Conservation (phyloP, 192 early-diverging fungal genomes). For the Lunasporangiospora selenospora region DNA sequence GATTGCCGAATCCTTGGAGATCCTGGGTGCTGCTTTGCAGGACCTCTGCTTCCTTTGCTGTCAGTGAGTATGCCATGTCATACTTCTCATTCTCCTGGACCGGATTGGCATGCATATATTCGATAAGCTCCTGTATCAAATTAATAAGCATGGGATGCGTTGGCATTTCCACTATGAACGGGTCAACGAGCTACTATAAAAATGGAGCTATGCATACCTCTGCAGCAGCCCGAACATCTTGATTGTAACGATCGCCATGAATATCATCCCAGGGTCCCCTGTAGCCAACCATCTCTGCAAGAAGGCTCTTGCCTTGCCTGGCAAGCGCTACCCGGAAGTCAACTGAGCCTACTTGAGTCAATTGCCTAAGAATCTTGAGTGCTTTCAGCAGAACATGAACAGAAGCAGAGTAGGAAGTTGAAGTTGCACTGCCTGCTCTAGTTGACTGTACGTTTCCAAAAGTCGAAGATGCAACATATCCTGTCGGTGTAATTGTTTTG, state of each 20-base stretch:
- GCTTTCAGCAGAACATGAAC: conserved; percentile 36
- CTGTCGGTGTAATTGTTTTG: conserved; percentile 19
- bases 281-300: conserved; percentile 28
- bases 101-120: conserved; percentile 46
- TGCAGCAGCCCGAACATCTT: conserved; percentile 26
- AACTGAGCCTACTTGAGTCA: conserved; percentile 31
- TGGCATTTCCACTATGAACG: no score
- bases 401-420: conserved; percentile 8
- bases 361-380: conserved; percentile 41
- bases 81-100: conserved; percentile 13
- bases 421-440: neutral
- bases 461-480: neutral
- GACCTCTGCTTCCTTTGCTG: conserved; percentile 18
- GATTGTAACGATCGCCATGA: conserved; percentile 33
- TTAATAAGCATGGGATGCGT: no score
- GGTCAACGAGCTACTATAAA: no score
- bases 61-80: neutral
- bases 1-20: conserved; percentile 30
- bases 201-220: no score
- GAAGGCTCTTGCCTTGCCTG: conserved; percentile 11
- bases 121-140: conserved; percentile 25
- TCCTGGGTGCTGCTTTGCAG: conserved; percentile 25
- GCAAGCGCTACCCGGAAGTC: conserved; percentile 25
- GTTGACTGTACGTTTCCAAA: no score
- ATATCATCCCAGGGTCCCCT: conserved; percentile 37